Base-by-base conservation (phyloP, 345 rosid species). In the Lepidium africanum region DNA sequence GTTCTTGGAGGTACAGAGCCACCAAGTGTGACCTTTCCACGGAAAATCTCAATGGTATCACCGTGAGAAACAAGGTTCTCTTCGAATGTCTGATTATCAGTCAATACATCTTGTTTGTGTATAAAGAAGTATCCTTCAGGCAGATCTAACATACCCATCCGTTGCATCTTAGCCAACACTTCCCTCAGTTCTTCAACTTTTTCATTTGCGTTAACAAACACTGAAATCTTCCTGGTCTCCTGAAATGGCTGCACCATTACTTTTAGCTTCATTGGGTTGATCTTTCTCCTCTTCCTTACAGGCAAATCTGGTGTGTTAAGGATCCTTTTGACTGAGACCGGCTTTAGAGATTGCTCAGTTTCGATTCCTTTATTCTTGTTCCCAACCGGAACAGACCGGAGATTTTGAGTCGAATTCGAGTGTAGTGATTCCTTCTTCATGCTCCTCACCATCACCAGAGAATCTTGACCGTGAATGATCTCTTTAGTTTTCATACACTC, bases 141-240 rank as follows among this genome's bases (percentile, higher is more conserved):
- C 7, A 92, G 83, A 52, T 67, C 64, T 16, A 92, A 67, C 13
- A 21, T 21, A 21, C 23, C 23, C 62, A 67, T 77, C 49, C 83
- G 72, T 4, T 81, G 80, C 87, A 93, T 32, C 67, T 72, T 82
- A 19, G 72, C 85, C 27, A 93, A 73, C 72, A 85, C 87, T 42
- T 80, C 87, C 66, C 87, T 88, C 60, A 93, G 65, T 61, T 82
- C 89, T 7, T 82, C 76, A 0, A 90, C 90, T 0, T 76, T 84
- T 35, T 88, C 97, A 25, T 60, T 45, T 0, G 81, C 77, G 15
- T 73, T 88, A 38, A 92, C 75, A 39, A 81, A 87, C 50, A 90
- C 81, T 0, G 86, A 81, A 27, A 87, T 75, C 77, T 72, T 82
- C 73, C 55, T 9, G 51, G 12, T 4, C 6, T 46, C 51, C 10